These are phyloP conservation scores for Eucalyptus camaldulensis DNA, from an alignment of 345 rosid species.

Conservation along the genomic window DNA sequence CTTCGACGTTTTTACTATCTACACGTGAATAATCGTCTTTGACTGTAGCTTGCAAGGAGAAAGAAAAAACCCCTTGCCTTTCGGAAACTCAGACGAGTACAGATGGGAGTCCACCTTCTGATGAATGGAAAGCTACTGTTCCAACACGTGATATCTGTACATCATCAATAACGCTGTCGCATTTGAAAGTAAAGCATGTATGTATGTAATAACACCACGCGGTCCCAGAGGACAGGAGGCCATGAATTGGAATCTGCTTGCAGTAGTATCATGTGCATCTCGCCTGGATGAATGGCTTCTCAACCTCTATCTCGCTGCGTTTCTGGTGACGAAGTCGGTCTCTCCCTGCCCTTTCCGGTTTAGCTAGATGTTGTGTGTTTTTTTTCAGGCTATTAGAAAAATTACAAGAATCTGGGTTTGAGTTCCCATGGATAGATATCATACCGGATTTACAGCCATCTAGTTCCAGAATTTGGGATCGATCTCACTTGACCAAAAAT, in stretches of 20 bases:
- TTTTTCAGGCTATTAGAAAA: not conserved
- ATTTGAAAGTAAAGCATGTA: not conserved
- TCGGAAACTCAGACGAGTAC: not conserved
- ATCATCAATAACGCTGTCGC: not conserved
- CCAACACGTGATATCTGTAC: not conserved
- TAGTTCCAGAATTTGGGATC: no score
- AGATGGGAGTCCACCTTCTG: not conserved
- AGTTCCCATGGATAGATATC: no score
- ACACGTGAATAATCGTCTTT: not conserved
- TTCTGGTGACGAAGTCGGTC: not conserved
- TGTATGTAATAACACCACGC: not conserved
- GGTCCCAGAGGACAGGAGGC: not conserved
- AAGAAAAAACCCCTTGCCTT: not conserved
- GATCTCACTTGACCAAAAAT: no score
- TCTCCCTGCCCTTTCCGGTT: not conserved
- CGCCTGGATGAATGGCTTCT: not conserved
- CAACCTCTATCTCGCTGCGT: not conserved
- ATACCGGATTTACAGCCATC: no score
- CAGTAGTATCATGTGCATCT: not conserved
- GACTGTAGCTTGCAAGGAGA: not conserved
- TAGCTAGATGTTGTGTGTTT: not conserved
- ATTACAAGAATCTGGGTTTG: not conserved
- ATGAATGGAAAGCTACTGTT: not conserved
- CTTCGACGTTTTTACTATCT: not conserved
- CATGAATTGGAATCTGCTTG: not conserved